Evolutionary conservation across 1,284 basidiomycete species (phyloP).

Genomic region (Heliocybe sulcata): DNA sequence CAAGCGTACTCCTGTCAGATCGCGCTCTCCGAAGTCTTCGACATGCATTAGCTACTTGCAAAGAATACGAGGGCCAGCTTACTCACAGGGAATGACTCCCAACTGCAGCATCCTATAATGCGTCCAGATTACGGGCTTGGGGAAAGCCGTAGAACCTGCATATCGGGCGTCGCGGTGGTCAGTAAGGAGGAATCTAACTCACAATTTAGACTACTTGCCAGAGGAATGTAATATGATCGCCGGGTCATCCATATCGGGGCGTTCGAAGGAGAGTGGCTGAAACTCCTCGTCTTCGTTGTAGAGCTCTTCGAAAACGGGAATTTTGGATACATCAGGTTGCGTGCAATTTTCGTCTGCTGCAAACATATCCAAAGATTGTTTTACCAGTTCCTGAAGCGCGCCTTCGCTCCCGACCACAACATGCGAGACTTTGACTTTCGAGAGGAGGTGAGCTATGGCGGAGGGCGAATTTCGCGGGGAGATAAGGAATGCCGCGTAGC

Average conservation of each 20-base stretch:
- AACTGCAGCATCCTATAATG: conserved; percentile 9
- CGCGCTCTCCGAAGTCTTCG: neutral
- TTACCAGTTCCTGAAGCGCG: conserved; percentile 9
- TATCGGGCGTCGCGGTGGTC: too few species aligned
- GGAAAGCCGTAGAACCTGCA: conserved; percentile 12
- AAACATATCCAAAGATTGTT: conserved; percentile 5
- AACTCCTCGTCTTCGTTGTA: conserved; percentile 10
- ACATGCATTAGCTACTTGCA: neutral
- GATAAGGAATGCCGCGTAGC: conserved; percentile 21
- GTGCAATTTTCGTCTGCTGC: neutral
- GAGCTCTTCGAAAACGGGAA: conserved; percentile 10
- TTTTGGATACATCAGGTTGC: conserved; percentile 8
- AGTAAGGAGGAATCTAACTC: too few species aligned
- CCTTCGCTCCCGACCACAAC: conserved; percentile 11
- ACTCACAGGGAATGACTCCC: neutral
- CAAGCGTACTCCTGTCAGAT: conserved; percentile 1
- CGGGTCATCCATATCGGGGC: conserved; percentile 2
- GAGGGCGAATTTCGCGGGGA: conserved; percentile 23
- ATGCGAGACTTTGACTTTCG: conserved; percentile 5
- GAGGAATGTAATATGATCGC: conserved; percentile 15
- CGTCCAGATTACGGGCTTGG: conserved; percentile 14
- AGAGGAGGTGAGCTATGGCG: conserved; percentile 22
- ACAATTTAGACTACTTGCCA: conserved; percentile 1
- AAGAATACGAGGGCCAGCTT: neutral
- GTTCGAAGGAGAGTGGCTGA: neutral